Conservation (phyloP, 2,329 filamentous ascomycete species). For the Trichocomaceae sp. region DNA sequence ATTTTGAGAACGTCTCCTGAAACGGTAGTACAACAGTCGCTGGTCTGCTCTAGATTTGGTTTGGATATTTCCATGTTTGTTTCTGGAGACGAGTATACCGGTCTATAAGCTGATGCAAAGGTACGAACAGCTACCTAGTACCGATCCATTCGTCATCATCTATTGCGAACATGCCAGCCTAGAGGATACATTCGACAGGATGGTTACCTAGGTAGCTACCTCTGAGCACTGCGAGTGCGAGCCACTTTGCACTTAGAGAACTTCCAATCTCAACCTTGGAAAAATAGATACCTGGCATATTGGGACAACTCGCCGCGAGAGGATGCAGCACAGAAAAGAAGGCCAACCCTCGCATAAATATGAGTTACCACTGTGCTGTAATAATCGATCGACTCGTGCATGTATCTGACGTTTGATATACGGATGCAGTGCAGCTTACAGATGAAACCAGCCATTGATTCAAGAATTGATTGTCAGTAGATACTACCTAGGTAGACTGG, state of each 20-base stretch:
- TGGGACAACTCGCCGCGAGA: not conserved
- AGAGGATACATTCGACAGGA: not conserved
- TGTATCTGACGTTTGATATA: not conserved
- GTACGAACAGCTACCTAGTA: not conserved
- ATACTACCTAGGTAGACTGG: not conserved
- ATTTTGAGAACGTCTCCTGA: no score
- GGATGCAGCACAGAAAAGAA: not conserved
- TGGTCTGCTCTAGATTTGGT: not conserved
- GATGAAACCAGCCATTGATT: not conserved
- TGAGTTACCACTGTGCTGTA: not conserved
- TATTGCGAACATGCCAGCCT: not conserved
- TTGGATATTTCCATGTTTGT: not conserved
- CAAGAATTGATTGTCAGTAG: not conserved
- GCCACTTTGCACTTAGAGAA: no score
- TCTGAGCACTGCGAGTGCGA: not conserved
- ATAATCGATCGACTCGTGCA: slow-evolving; percentile 1
- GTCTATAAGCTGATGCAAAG: not conserved
- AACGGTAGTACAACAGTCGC: not conserved
- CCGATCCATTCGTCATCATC: not conserved
- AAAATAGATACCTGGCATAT: not conserved
- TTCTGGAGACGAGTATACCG: not conserved
- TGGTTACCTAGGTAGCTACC: not conserved
- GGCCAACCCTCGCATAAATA: slow-evolving; percentile 1
- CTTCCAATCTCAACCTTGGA: not conserved
- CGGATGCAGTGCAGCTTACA: not conserved